Evolutionary conservation across 2,329 filamentous ascomycete species (phyloP).

Genomic region (Aspergillus calidoustus): DNA sequence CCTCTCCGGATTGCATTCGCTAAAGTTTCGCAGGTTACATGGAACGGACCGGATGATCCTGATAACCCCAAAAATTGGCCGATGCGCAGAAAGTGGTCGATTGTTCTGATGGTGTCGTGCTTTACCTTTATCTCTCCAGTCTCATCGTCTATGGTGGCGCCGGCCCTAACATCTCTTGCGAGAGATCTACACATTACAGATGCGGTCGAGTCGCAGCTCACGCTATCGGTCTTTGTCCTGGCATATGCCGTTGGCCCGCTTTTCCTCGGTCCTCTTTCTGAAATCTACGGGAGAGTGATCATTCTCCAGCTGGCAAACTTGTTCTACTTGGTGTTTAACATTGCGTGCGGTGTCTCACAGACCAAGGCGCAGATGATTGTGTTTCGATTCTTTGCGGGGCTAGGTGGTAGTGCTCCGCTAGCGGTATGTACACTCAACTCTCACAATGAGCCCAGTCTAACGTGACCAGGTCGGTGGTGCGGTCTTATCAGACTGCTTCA

Average conservation of each 20-base stretch:
- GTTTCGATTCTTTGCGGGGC: conserved; percentile 62
- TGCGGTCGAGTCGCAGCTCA: conserved; percentile 51
- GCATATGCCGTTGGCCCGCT: conserved; percentile 60
- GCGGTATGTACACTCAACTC: conserved; percentile 44
- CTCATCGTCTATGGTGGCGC: conserved; percentile 64
- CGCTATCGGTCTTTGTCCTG: conserved; percentile 61
- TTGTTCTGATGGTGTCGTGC: conserved; percentile 58
- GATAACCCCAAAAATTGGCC: conserved; percentile 60
- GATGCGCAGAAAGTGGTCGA: conserved; percentile 60
- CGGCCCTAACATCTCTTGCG: conserved; percentile 57
- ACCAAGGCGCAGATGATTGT: conserved; percentile 60
- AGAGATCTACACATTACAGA: conserved; percentile 58
- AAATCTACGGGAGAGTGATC: conserved; percentile 60
- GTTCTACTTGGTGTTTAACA: conserved; percentile 62
- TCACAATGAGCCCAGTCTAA: background rate
- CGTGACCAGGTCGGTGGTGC: conserved; percentile 50
- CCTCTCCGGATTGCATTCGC: background rate
- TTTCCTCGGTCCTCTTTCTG: conserved; percentile 57
- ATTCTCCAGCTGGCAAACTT: conserved; percentile 61
- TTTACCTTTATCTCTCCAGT: conserved; percentile 69
- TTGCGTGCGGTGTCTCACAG: conserved; percentile 61
- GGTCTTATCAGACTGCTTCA: conserved; percentile 62
- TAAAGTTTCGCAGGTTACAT: conserved; percentile 40
- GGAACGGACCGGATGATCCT: conserved; percentile 59
- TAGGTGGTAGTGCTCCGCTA: conserved; percentile 63